Percentiles rank a stretch among this genome's conserved stretches.
Conservation (phyloP, 306 rosid species). For the Trifolium subterraneum region DNA sequence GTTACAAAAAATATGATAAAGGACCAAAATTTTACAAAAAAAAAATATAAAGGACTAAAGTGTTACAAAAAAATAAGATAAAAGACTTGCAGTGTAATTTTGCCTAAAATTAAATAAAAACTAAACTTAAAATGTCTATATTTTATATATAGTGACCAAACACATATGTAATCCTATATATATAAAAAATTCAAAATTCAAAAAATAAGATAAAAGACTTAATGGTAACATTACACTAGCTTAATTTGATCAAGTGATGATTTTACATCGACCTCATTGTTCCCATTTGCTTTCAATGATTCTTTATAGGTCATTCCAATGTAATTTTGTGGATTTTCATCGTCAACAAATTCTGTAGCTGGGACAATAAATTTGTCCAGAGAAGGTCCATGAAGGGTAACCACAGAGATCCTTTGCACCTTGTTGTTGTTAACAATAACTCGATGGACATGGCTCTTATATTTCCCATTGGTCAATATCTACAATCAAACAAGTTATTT, state of each 20-base stretch:
- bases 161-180: no score
- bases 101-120: no score
- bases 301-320: constrained; percentile 56
- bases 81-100: no score
- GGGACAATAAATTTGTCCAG: constrained; percentile 52
- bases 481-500: not conserved
- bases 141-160: no score
- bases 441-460: constrained; percentile 66
- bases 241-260: constrained; percentile 41
- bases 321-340: constrained; percentile 46
- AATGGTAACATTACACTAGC: not conserved
- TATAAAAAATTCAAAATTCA: no score
- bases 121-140: no score
- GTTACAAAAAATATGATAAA: no score
- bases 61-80: no score
- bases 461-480: constrained; percentile 66
- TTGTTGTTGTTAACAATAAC: constrained; percentile 58
- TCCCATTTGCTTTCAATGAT: constrained; percentile 52
- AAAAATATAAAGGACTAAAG: no score
- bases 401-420: constrained; percentile 55
- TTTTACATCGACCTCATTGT: constrained; percentile 36
- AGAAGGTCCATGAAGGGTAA: constrained; percentile 65
- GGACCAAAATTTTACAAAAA: no score
- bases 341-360: constrained; percentile 49
- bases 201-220: no score